Base-by-base conservation (phyloP, 2,329 filamentous ascomycete genomes). In the Epichloe uncinata region DNA sequence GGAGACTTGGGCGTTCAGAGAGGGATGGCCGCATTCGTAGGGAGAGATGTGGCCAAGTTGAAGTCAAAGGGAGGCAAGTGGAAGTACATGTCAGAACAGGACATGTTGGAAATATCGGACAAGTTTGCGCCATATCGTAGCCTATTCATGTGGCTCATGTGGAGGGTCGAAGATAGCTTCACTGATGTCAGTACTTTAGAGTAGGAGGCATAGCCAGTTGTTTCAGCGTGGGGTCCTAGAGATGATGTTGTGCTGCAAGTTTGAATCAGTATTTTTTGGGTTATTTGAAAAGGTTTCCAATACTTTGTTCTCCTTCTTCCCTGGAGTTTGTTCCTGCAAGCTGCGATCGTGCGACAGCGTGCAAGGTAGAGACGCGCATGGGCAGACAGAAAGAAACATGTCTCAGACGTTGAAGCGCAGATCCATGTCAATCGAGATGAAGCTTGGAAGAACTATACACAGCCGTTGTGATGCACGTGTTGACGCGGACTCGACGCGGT, bases 81-180 rank as follows among this genome's bases (percentile, higher is more conserved):
- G 84, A 97, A 97, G 72, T 98, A 97, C 66, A 95, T 97, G 89
- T 78, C 77, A 36, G 93, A 97, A 69, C 78, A 81, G 63, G 93
- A 97, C 53, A 97, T 98, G 93, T 64, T 84, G 53, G 85, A 89
- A 56, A 74, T 87, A 55, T 82, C 87, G 12, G 85, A 83, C 51
- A 80, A 74, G 61, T 98, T 95, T 65, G 76, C 77, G 51, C 93
- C 91, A 3, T 97, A 95, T 67, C 83, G 90, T 61, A 93, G 84
- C 59, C 64, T 96, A 42, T 95, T 95, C 61, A 96, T 96, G 90
- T 96, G 90, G 90, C 95, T 95, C 64, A 95, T 95, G 86, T 96
- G 91, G 90, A 74, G 84, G 52, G 81, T 91, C 11, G 85, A 84
- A 62, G 81, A 88, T 61, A 50, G 47, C 35, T 44, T 47, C 37